Base-by-base conservation (phyloP, 208 protist genomes). In the Leishmania tarentolae region DNA sequence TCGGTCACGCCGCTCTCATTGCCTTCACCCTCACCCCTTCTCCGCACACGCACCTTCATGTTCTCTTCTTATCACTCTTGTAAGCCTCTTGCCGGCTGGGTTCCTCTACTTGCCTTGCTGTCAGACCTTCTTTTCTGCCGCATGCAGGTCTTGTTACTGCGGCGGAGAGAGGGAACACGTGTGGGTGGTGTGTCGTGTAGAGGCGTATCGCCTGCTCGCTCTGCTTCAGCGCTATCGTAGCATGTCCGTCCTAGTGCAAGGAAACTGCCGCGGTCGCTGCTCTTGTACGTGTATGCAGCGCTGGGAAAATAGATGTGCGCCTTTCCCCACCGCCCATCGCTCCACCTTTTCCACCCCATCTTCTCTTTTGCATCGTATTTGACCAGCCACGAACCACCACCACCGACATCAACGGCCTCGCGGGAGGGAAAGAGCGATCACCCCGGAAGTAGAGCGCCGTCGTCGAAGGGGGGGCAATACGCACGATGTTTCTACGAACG, bases 401-500 rank as follows among this genome's bases (percentile, higher is more conserved):
- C 35, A 72, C 31, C 21, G 21, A 35, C 35, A 72, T 21, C 42
- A 9, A 72, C 42, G 31, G 68, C 68, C 68, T 31, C 35, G 37
- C 44, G 13, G 28, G 42, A 31, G 68, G 24, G 42, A 46, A 46
- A 21, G 21, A 8, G 40, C 66, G 2, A 15, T n/a, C 66, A 50
- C 44, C 3, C 24, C 24, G 8, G 44, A 47, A 72, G 37, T 31
- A 72, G 24, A 72, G 68, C 9, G 42, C 9, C 19, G 37, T 76
- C 13, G 15, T 70, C 15, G 59, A 56, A 59, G 17, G 17, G 1
- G 2, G 37, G 40, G 28, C 35, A 24, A 31, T n/a, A n/a, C 42
- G 53, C 75, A 70, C 19, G 40, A 95, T 95, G 92, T 82, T 95
- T 47, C 80, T 80, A 19, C 24, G 74, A 13, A 88, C 77, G 17